phyloP scores from a whole-genome alignment of 2,329 filamentous ascomycete species.

The Penicillium sp. region DNA sequence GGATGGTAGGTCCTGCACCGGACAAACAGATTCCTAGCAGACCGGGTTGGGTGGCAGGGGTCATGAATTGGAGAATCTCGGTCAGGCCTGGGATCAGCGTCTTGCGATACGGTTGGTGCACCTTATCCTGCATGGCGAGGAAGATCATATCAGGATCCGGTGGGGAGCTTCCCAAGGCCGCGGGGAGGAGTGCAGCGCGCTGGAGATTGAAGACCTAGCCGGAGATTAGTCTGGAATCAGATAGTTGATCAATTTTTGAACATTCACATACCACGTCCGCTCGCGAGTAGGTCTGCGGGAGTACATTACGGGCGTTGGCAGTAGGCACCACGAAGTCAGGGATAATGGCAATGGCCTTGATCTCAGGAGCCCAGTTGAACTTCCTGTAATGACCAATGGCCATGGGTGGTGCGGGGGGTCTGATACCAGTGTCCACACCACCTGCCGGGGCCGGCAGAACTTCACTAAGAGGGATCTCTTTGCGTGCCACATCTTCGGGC shows the following conservation, averaged over 20 bases:
- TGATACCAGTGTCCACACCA: constrained; percentile 83
- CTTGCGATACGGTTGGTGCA: constrained; percentile 95
- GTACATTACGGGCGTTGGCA: constrained; percentile 79
- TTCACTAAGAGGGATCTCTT: constrained; percentile 91
- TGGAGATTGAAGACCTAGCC: constrained; percentile 78
- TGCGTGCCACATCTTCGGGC: constrained; percentile 82
- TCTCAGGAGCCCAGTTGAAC: constrained; percentile 89
- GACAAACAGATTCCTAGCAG: constrained; percentile 92
- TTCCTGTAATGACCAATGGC: constrained; percentile 96
- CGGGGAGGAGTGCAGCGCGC: constrained; percentile 84
- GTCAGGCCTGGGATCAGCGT: constrained; percentile 86
- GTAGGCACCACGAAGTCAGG: constrained; percentile 96
- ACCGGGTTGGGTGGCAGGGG: constrained; percentile 79
- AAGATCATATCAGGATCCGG: constrained; percentile 93
- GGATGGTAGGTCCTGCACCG: constrained; percentile 89
- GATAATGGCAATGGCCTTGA: constrained; percentile 96
- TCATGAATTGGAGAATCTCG: constrained; percentile 88
- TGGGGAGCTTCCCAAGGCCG: constrained; percentile 83
- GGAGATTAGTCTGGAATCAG: constrained; percentile 5
- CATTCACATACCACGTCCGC: constrained; percentile 70
- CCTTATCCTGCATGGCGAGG: constrained; percentile 96
- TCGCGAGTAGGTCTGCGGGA: constrained; percentile 76
- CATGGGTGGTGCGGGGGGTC: constrained; percentile 81
- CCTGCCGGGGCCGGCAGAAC: constrained; percentile 88
- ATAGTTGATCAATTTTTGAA: not conserved